Evolutionary conservation across 192 early-diverging fungal genomes (phyloP).

Genomic region (Coemansia sp.): DNA sequence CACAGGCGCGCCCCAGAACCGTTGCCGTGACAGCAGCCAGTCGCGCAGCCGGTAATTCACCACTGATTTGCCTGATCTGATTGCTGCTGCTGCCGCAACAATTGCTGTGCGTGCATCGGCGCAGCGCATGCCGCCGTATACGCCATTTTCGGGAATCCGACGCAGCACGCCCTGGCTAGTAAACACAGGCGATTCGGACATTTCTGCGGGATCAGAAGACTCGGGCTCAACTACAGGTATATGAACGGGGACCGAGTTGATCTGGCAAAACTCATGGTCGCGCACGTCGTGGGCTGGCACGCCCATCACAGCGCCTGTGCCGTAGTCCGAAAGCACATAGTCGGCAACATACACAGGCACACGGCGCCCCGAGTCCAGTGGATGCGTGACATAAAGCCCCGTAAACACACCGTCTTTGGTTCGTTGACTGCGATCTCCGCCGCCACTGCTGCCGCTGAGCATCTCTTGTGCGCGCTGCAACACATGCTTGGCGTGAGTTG

Average conservation of each 20-base stretch:
- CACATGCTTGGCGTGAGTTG: constrained; percentile 12
- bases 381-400: constrained; percentile 64
- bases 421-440: constrained; percentile 12
- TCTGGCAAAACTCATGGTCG: constrained; percentile 66
- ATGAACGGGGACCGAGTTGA: constrained; percentile 49
- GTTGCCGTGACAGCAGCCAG: constrained; percentile 93
- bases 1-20: constrained; percentile 96
- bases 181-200: constrained; percentile 14
- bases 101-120: constrained; percentile 59
- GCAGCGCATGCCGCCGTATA: constrained; percentile 62
- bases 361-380: constrained; percentile 51
- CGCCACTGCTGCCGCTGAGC: constrained; percentile 10
- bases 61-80: constrained; percentile 54
- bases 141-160: constrained; percentile 45
- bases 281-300: constrained; percentile 79
- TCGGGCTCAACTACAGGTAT: constrained; percentile 51
- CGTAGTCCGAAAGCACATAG: constrained; percentile 76
- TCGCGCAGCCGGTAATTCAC: constrained; percentile 82
- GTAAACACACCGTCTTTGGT: constrained; percentile 57
- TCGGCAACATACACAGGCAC: constrained; percentile 72
- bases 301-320: constrained; percentile 84
- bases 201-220: background rate
- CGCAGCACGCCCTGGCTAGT: constrained; percentile 62
- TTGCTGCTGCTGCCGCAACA: constrained; percentile 46
- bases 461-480: constrained; percentile 22